Evolutionary conservation across 1,139 yeast genomes (phyloP).

Genomic region (Scheffersomyces titani): DNA sequence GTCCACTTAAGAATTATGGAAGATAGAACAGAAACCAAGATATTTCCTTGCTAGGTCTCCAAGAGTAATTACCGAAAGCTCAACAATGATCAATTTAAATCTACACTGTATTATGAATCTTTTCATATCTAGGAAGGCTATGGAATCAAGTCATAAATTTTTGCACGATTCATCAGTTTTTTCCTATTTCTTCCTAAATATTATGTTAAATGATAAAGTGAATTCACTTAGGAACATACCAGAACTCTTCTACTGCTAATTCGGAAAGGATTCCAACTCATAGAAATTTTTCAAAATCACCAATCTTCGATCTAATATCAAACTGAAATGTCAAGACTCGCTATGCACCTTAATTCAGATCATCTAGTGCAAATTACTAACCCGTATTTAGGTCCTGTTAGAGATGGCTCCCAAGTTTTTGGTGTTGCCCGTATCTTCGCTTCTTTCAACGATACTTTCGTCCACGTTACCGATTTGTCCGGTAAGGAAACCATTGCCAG

Average conservation of each 20-base stretch:
- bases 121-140: not conserved
- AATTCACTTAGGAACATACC: not conserved
- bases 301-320: not conserved
- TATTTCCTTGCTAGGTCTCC: not conserved
- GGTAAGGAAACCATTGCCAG: conserved; percentile 99
- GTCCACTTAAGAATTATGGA: not conserved
- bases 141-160: not conserved
- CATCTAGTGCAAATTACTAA: conserved; percentile 15
- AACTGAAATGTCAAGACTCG: not conserved
- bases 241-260: not conserved
- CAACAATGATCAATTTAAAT: too few relatives aligned
- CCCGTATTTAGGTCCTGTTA: conserved; percentile 65
- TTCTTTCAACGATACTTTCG: conserved; percentile 99
- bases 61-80: not conserved
- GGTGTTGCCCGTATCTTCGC: conserved; percentile 99
- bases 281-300: not conserved
- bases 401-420: conserved; percentile 97
- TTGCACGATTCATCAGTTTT: not conserved
- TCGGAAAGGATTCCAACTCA: not conserved
- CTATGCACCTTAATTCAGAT: not conserved
- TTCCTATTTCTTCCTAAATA: not conserved
- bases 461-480: conserved; percentile 98
- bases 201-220: too few relatives aligned
- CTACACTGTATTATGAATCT: not conserved
- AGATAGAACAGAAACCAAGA: not conserved